phyloP scores from a whole-genome alignment of 345 rosid genomes.

The Gossypium bickii region DNA sequence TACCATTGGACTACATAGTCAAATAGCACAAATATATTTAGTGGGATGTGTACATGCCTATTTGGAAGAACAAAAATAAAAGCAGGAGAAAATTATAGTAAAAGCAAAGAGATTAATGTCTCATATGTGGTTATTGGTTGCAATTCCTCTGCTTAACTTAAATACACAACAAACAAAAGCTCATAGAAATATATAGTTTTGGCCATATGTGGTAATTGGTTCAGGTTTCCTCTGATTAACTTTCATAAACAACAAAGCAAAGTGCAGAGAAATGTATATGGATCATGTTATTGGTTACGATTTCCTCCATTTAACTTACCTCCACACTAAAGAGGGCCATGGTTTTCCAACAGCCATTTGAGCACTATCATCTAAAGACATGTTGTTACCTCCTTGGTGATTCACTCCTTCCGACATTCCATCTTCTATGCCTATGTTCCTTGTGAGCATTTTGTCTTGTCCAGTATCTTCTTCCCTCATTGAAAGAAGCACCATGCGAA shows the following conservation, averaged over 20 bases:
- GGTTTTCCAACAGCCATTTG: conserved; percentile 57
- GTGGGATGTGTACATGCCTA: neutral
- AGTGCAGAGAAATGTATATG: neutral
- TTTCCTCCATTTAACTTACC: conserved; percentile 39
- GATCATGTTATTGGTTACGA: neutral
- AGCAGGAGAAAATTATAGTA: neutral
- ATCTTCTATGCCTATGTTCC: conserved; percentile 52
- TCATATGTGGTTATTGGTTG: neutral
- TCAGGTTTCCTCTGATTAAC: neutral
- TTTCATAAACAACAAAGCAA: conserved; percentile 56
- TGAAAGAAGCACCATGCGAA: conserved; percentile 93
- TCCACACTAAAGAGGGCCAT: conserved; percentile 86
- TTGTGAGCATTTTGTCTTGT: conserved; percentile 63
- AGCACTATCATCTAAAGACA: conserved; percentile 45
- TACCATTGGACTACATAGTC: neutral
- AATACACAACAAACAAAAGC: conserved; percentile 43
- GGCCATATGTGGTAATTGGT: conserved; percentile 1
- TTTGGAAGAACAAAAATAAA: neutral
- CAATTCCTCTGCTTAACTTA: conserved; percentile 22
- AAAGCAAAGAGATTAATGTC: neutral
- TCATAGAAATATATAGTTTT: neutral
- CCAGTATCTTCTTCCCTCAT: conserved; percentile 96
- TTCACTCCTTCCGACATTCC: conserved; percentile 40
- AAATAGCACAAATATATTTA: conserved; percentile 4
- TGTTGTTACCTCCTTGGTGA: conserved; percentile 28